A percentile compares a stretch with the other conserved stretches of the same genome.
Conservation (phyloP, 208 protist genomes). For the Leptomonas pyrrhocoris region DNA sequence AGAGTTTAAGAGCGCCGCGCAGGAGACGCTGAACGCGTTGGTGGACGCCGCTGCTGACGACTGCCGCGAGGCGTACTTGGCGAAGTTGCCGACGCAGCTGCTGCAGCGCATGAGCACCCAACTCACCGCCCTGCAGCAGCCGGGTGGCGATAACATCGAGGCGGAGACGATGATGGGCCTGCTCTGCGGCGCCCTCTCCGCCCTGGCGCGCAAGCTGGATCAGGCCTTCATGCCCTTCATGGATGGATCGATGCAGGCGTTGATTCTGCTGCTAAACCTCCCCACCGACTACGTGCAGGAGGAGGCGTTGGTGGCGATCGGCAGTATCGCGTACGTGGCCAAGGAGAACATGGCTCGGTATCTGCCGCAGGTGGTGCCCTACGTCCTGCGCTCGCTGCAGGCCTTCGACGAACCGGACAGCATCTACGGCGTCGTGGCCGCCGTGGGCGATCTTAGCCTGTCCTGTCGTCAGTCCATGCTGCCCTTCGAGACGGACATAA, state of each 20-base stretch:
- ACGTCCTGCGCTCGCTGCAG: conserved; percentile 80
- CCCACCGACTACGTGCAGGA: conserved; percentile 86
- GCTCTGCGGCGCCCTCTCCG: conserved; percentile 86
- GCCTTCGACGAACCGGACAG: conserved; percentile 85
- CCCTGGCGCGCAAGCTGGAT: conserved; percentile 75
- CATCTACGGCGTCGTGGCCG: conserved; percentile 85
- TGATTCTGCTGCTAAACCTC: conserved; percentile 61
- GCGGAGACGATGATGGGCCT: conserved; percentile 79
- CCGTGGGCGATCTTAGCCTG: conserved; percentile 95
- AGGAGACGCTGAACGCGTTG: conserved; percentile 94
- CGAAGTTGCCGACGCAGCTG: conserved; percentile 77
- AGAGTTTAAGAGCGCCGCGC: conserved; percentile 84
- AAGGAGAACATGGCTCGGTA: conserved; percentile 82
- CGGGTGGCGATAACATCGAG: conserved; percentile 37
- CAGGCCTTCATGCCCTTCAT: conserved; percentile 49
- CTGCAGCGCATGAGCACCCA: conserved; percentile 59
- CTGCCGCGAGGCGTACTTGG: conserved; percentile 52
- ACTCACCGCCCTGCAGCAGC: conserved; percentile 35
- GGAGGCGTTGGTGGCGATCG: conserved; percentile 95
- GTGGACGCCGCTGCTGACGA: conserved; percentile 87
- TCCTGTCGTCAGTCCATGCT: conserved; percentile 67
- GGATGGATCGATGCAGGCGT: conserved; percentile 55
- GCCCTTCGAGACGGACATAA: conserved; percentile 80
- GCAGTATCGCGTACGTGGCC: conserved; percentile 87
- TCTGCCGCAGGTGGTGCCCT: conserved; percentile 77